Evolutionary conservation across 331 rosid genomes (phyloP).

Genomic region (Quercus tomentella): DNA sequence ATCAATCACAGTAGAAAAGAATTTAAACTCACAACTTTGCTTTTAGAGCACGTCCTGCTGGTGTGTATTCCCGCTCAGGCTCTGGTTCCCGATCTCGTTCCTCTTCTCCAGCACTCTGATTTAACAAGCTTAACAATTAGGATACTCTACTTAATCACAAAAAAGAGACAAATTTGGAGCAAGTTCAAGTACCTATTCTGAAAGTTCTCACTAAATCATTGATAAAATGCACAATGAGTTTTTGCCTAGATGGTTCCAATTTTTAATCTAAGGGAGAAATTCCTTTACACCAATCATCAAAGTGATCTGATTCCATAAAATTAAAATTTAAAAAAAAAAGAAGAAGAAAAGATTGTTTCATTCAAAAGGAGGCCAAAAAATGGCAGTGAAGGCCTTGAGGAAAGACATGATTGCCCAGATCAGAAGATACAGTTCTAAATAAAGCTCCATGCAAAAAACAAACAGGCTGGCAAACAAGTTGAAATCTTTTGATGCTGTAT

Average conservation of each 20-base stretch:
- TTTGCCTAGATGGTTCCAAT: not conserved
- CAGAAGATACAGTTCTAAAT: not conserved
- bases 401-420: not conserved
- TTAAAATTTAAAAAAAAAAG: not conserved
- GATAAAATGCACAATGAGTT: not conserved
- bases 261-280: not conserved
- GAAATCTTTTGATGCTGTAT: not conserved
- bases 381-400: not conserved
- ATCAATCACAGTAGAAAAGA: constrained; percentile 15
- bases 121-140: constrained; percentile 24
- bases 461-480: not conserved
- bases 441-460: not conserved
- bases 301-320: not conserved
- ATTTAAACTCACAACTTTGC: constrained; percentile 65
- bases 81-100: constrained; percentile 81
- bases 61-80: constrained; percentile 91
- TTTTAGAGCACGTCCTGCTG: constrained; percentile 95
- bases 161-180: not conserved
- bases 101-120: constrained; percentile 86
- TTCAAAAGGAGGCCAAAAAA: not conserved
- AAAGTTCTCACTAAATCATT: not conserved
- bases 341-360: not conserved
- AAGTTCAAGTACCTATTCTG: not conserved
- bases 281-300: not conserved
- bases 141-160: constrained; percentile 3